Conservation (phyloP, 1,284 basidiomycete species). For the Tilletia walkeri region DNA sequence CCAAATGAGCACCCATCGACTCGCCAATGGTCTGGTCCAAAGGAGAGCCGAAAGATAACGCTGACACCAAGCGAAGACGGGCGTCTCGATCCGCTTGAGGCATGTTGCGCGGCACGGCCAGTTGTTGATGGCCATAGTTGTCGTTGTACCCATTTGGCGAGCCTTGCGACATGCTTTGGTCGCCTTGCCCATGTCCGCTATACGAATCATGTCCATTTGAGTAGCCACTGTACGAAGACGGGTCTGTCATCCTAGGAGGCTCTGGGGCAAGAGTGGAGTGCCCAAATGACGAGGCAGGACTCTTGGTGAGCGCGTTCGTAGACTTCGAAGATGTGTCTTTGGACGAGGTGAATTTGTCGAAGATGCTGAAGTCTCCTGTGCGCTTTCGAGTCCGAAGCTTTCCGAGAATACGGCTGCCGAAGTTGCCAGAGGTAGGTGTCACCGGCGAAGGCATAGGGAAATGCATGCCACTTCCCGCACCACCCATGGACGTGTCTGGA, state of each 20-base stretch:
- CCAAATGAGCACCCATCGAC: constrained; percentile 1
- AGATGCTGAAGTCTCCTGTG: not conserved
- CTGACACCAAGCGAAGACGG: constrained; percentile 7
- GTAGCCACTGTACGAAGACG: not conserved
- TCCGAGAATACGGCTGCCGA: not conserved
- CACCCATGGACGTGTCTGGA: not conserved
- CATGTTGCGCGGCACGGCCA: constrained; percentile 9
- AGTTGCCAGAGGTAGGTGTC: not conserved
- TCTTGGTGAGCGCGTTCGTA: not conserved
- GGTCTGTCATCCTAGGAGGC: not conserved
- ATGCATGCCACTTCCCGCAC: not conserved
- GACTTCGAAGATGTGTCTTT: too few species aligned
- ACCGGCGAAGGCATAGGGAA: constrained; percentile 1
- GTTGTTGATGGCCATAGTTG: not conserved
- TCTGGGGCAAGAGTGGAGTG: constrained; percentile 8
- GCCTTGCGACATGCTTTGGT: not conserved
- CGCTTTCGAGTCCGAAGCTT: constrained; percentile 3
- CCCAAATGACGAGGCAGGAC: constrained; percentile 11
- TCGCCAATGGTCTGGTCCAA: constrained; percentile 11
- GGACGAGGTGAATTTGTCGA: not conserved
- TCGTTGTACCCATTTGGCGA: too few species aligned
- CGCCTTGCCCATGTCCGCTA: not conserved
- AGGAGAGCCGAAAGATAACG: constrained; percentile 9
- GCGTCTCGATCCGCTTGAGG: constrained; percentile 8
- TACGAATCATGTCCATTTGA: not conserved